Conservation (phyloP, 2,329 filamentous ascomycete genomes). For the Botrytis fragariae region DNA sequence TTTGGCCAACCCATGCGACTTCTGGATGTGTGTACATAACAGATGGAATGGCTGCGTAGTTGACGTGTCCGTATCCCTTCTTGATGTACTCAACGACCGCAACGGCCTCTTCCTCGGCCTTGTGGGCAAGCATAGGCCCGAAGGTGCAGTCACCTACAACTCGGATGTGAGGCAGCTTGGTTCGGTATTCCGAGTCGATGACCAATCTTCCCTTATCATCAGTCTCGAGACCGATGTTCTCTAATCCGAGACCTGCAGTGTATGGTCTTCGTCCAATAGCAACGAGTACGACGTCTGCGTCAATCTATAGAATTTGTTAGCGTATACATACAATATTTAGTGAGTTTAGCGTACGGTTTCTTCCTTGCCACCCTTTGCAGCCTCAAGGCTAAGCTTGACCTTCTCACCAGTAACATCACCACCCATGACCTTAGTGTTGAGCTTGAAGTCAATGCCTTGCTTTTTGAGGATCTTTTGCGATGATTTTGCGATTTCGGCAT, state of each 20-base stretch:
- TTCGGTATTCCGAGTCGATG: slow-evolving; percentile 98
- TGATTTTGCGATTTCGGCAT: slow-evolving; percentile 85
- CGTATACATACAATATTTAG: neutral
- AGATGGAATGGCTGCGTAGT: slow-evolving; percentile 95
- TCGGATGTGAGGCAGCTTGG: slow-evolving; percentile 94
- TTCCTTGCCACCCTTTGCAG: slow-evolving; percentile 93
- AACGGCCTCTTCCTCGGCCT: slow-evolving; percentile 97
- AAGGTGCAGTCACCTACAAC: slow-evolving; percentile 96
- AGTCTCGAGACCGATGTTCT: slow-evolving; percentile 88
- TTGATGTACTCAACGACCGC: slow-evolving; percentile 95
- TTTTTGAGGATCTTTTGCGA: slow-evolving; percentile 91
- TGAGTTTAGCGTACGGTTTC: slow-evolving; percentile 65
- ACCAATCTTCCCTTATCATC: slow-evolving; percentile 94
- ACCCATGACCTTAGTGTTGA: slow-evolving; percentile 88
- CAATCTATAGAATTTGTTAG: slow-evolving; percentile 56
- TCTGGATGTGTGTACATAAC: slow-evolving; percentile 99
- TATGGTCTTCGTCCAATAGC: slow-evolving; percentile 96
- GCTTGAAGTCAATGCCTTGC: slow-evolving; percentile 98
- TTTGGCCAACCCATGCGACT: slow-evolving; percentile 98
- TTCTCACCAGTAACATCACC: slow-evolving; percentile 77
- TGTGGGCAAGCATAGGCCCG: slow-evolving; percentile 98
- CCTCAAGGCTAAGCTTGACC: slow-evolving; percentile 81
- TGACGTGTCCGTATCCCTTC: slow-evolving; percentile 97
- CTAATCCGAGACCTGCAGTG: slow-evolving; percentile 84
- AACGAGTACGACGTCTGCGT: slow-evolving; percentile 92